Conservation (phyloP, 805 yeast species). For the Wickerhamomyces alni region DNA sequence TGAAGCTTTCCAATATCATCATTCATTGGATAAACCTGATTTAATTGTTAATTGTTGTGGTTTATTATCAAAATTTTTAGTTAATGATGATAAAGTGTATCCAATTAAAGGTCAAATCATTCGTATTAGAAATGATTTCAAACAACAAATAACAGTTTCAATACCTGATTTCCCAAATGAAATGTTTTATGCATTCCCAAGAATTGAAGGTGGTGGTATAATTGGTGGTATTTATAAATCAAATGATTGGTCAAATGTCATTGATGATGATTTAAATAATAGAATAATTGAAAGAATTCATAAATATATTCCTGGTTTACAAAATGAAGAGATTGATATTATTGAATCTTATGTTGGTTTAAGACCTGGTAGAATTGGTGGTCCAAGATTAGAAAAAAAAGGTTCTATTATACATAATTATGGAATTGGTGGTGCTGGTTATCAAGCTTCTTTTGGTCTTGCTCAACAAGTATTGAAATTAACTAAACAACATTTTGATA, state of each 20-base stretch:
- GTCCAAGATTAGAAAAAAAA: slow-evolving; percentile 46
- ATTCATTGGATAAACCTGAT: slow-evolving; percentile 35
- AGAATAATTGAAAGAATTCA: slow-evolving; percentile 32
- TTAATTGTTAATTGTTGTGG: slow-evolving; percentile 57
- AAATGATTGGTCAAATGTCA: slow-evolving; percentile 26
- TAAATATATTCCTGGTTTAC: slow-evolving; percentile 14
- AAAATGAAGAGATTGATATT: slow-evolving; percentile 34
- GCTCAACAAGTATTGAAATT: slow-evolving; percentile 39
- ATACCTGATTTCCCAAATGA: slow-evolving; percentile 35
- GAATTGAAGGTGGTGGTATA: slow-evolving; percentile 68
- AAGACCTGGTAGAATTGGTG: slow-evolving; percentile 61
- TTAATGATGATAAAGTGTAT: slow-evolving; percentile 35
- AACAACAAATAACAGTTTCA: slow-evolving; percentile 26
- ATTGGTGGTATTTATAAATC: slow-evolving; percentile 47
- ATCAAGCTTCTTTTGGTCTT: slow-evolving; percentile 66
- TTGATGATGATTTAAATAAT: slow-evolving; percentile 39
- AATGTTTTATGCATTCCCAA: slow-evolving; percentile 55
- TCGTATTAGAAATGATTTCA: slow-evolving; percentile 25
- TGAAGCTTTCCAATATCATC: slow-evolving; percentile 42
- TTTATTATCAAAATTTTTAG: slow-evolving; percentile 37
- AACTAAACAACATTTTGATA: slow-evolving; percentile 22
- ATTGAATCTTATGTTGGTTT: slow-evolving; percentile 53
- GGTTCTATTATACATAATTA: slow-evolving; percentile 50
- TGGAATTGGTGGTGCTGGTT: slow-evolving; percentile 76
- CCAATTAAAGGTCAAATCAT: slow-evolving; percentile 61